Percentiles rank a stretch among this genome's conserved stretches.
phyloP scores from a whole-genome alignment of 2,329 filamentous ascomycete genomes.

The Lojkania enalia region DNA sequence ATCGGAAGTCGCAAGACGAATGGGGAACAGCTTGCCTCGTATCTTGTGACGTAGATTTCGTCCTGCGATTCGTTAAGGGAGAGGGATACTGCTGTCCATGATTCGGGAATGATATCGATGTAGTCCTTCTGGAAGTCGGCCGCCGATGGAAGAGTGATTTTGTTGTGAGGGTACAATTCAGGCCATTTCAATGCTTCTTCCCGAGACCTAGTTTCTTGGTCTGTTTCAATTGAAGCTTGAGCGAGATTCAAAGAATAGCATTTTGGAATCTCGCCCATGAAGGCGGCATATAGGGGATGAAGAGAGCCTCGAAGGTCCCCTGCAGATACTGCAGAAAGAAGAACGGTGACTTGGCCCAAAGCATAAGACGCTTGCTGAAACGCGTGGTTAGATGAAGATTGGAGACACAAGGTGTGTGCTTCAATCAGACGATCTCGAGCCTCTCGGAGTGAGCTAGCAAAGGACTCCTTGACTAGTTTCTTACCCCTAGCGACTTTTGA shows the following conservation, averaged over 20 bases:
- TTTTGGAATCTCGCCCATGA: constrained; percentile 62
- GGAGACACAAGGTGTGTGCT: constrained; percentile 60
- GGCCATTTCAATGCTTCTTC: constrained; percentile 47
- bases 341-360: constrained; percentile 42
- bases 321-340: constrained; percentile 43
- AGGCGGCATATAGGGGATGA: constrained; percentile 46
- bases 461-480: constrained; percentile 42
- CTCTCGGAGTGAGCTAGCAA: constrained; percentile 63
- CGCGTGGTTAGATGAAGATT: constrained; percentile 58
- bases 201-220: constrained; percentile 48
- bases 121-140: constrained; percentile 74
- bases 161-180: constrained; percentile 32
- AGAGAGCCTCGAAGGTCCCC: constrained; percentile 35
- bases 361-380: constrained; percentile 56
- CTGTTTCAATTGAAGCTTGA: constrained; percentile 57
- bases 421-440: constrained; percentile 69
- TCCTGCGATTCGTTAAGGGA: constrained; percentile 79
- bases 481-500: constrained; percentile 23
- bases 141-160: constrained; percentile 44
- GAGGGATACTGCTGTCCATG: constrained; percentile 86
- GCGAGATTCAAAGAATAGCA: constrained; percentile 71
- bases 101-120: constrained; percentile 78
- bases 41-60: constrained; percentile 87
- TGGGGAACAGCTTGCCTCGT: constrained; percentile 73
- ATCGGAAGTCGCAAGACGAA: constrained; percentile 88